A percentile compares a stretch with the other conserved stretches of the same genome.
Evolutionary conservation across 202 grass and related monocot genomes (phyloP).

Genomic region (Tripidium arundinaceum): DNA sequence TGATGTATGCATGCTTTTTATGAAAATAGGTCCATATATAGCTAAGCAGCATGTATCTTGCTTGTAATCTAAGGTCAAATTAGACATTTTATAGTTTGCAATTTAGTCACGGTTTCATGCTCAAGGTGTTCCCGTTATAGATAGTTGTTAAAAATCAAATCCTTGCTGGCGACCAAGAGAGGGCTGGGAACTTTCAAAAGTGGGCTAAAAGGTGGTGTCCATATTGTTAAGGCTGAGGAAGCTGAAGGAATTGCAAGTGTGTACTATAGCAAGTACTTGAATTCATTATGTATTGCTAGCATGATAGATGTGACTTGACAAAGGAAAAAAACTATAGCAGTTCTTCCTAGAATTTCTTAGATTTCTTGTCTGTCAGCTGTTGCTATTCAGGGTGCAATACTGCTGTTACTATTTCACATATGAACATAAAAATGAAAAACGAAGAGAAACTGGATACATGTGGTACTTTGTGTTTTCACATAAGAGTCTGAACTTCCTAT

Average conservation of each 20-base stretch:
- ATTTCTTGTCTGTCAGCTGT: too few relatives aligned
- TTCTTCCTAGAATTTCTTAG: too few relatives aligned
- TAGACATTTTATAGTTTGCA: not conserved
- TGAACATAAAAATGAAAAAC: not conserved
- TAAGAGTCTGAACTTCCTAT: not conserved
- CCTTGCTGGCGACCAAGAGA: constrained; percentile 90
- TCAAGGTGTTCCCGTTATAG: too few relatives aligned
- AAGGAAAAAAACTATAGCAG: too few relatives aligned
- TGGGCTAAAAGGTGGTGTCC: constrained; percentile 91
- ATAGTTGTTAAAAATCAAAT: constrained; percentile 43
- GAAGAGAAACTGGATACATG: not conserved
- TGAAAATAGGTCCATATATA: not conserved
- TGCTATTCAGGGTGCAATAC: not conserved
- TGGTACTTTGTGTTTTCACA: not conserved
- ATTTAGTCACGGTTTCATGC: too few relatives aligned
- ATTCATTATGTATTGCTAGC: too few relatives aligned
- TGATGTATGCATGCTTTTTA: not conserved
- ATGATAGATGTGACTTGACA: too few relatives aligned
- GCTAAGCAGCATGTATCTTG: not conserved
- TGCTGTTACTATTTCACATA: not conserved
- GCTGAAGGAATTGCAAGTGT: constrained; percentile 70
- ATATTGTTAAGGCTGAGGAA: constrained; percentile 97
- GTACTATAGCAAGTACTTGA: not conserved
- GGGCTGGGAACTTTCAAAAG: constrained; percentile 97
- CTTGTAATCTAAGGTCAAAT: not conserved